These are phyloP conservation scores for Vaccinium macrocarpon DNA, from an alignment of 148 eudicot species.

Conservation along the genomic window DNA sequence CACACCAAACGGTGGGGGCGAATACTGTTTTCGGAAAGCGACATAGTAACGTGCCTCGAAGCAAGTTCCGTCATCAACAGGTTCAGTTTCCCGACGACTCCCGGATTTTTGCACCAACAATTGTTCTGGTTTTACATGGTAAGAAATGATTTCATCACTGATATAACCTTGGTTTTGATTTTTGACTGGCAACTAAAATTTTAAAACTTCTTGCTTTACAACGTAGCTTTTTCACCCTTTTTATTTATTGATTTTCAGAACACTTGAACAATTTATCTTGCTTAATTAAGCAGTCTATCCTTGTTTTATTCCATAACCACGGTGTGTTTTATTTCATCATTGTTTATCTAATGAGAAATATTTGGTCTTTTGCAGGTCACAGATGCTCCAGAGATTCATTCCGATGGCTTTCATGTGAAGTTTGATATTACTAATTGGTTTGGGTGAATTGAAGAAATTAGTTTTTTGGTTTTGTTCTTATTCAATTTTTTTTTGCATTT, in stretches of 20 bases:
- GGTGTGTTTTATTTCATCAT: neutral
- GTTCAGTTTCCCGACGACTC: too few relatives aligned
- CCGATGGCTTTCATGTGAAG: conserved; percentile 93
- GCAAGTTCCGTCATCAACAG: too few relatives aligned
- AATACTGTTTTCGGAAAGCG: too few relatives aligned
- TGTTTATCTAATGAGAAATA: neutral
- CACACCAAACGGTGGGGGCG: too few relatives aligned
- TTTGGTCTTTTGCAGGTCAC: conserved; percentile 60
- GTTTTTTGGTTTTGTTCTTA: too few relatives aligned
- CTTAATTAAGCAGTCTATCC: neutral
- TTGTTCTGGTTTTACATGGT: neutral
- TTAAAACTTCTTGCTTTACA: neutral
- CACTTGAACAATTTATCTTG: neutral
- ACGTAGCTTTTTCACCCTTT: neutral
- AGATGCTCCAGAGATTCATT: conserved; percentile 98
- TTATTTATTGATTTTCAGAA: neutral
- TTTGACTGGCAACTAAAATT: neutral
- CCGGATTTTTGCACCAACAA: too few relatives aligned
- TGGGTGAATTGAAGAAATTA: too few relatives aligned
- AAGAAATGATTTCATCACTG: neutral
- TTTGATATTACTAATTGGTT: conserved; percentile 79
- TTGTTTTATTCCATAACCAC: neutral
- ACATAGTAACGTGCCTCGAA: too few relatives aligned
- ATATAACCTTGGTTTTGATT: neutral
- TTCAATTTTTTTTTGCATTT: too few relatives aligned